Evolutionary conservation across 306 rosid genomes (phyloP).

Genomic region (Lablab purpureus): DNA sequence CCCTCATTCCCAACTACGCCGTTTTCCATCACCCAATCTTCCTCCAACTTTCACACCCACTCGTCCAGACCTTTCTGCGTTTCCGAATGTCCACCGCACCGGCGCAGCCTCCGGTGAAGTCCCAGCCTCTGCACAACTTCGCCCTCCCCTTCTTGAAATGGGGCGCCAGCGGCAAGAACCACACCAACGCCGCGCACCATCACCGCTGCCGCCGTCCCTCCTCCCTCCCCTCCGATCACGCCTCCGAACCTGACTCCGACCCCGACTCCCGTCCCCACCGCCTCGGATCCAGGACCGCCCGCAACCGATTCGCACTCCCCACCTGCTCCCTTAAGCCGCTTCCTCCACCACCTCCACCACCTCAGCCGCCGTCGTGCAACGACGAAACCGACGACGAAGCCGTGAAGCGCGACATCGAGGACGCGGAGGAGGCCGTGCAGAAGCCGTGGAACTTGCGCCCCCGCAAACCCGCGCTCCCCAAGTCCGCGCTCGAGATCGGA

Average conservation of each 20-base stretch:
- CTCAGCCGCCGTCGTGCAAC: background rate
- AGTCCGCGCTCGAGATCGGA: slow-evolving; percentile 52
- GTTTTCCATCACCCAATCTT: background rate
- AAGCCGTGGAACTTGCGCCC: slow-evolving; percentile 85
- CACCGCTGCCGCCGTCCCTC: slow-evolving; percentile 67
- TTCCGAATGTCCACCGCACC: slow-evolving; percentile 78
- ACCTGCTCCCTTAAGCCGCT: slow-evolving; percentile 48
- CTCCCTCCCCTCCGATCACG: slow-evolving; percentile 45
- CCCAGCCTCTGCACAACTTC: slow-evolving; percentile 94
- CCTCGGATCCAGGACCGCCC: slow-evolving; percentile 68
- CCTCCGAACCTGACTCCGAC: slow-evolving; percentile 55
- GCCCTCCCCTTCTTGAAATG: slow-evolving; percentile 77
- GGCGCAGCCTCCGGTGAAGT: slow-evolving; percentile 60
- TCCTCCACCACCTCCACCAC: background rate
- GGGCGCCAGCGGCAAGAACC: slow-evolving; percentile 73
- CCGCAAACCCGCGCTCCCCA: slow-evolving; percentile 59
- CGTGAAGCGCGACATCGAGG: slow-evolving; percentile 33
- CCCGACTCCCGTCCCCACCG: slow-evolving; percentile 51
- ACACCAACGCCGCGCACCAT: slow-evolving; percentile 59
- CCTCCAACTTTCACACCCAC: background rate
- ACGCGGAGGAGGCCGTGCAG: slow-evolving; percentile 51
- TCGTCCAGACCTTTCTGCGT: background rate
- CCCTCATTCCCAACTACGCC: background rate
- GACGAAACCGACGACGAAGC: slow-evolving; percentile 59
- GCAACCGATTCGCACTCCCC: slow-evolving; percentile 65